These are phyloP conservation scores for Rhodofomes roseus DNA, from an alignment of 1,284 basidiomycete genomes.

Conservation along the genomic window DNA sequence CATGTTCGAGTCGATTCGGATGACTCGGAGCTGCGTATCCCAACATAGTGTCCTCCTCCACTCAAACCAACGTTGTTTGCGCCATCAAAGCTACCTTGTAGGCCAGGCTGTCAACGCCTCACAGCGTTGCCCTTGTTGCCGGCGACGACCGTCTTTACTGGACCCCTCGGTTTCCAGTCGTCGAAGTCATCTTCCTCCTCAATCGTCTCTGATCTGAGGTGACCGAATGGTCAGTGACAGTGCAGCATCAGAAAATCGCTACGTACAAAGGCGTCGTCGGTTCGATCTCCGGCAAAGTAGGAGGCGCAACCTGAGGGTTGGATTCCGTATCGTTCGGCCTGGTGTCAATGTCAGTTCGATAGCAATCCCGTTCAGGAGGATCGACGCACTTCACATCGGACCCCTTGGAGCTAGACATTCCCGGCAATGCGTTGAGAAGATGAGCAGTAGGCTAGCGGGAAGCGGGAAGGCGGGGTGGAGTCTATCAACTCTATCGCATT, in stretches of 20 bases:
- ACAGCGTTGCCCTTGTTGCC: too few relatives aligned
- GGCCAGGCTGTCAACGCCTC: neutral
- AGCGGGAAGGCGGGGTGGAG: too few relatives aligned
- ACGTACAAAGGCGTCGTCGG: neutral
- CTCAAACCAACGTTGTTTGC: too few relatives aligned
- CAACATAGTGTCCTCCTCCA: too few relatives aligned
- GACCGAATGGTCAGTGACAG: neutral
- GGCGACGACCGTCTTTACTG: neutral
- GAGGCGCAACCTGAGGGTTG: neutral
- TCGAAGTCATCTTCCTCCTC: neutral
- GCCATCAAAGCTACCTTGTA: too few relatives aligned
- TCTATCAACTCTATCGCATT: too few relatives aligned
- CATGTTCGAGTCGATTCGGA: too few relatives aligned
- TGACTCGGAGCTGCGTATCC: too few relatives aligned
- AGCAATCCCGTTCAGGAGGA: neutral
- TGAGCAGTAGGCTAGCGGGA: too few relatives aligned
- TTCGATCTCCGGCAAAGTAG: neutral
- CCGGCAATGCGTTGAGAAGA: neutral
- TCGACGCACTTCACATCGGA: neutral
- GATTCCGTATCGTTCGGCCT: neutral
- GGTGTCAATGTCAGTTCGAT: too few relatives aligned
- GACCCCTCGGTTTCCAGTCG: neutral
- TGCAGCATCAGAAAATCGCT: neutral
- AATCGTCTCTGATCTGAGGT: neutral
- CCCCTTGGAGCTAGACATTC: neutral